These are phyloP conservation scores for Tuber calosporum DNA, from an alignment of 495 filamentous ascomycete species.

Conservation along the genomic window DNA sequence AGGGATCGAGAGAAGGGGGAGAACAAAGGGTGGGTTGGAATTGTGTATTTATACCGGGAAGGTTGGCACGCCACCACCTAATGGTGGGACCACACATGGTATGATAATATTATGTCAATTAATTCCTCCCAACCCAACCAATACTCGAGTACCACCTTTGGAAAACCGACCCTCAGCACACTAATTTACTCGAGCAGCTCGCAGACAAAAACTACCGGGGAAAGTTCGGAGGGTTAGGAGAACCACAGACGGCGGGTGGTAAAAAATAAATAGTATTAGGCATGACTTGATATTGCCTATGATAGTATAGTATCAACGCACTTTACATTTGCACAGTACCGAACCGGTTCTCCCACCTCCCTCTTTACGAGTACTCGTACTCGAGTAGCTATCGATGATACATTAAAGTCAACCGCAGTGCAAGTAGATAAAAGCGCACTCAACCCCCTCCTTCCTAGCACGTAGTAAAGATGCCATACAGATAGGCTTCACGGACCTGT, in stretches of 20 bases:
- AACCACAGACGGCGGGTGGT: background rate
- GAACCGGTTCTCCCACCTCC: background rate
- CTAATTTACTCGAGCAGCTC: background rate
- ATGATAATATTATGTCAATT: background rate
- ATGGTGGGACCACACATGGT: background rate
- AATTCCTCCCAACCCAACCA: background rate
- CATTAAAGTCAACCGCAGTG: background rate
- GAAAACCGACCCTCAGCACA: background rate
- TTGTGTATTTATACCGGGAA: slow-evolving; percentile 3
- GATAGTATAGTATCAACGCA: background rate
- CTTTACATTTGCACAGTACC: background rate
- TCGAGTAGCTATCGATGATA: background rate
- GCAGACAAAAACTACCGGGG: background rate
- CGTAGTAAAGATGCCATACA: background rate
- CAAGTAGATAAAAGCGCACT: background rate
- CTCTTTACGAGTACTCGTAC: too few species aligned
- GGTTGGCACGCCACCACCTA: background rate
- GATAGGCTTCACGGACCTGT: background rate
- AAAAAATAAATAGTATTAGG: background rate
- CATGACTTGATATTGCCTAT: background rate
- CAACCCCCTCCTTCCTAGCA: background rate
- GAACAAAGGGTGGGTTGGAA: background rate
- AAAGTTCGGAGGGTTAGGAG: background rate
- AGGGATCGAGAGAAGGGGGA: background rate
- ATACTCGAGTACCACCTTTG: background rate